Evolutionary conservation across 768 basidiomycete genomes (phyloP).

Genomic region (Mycena galopus): DNA sequence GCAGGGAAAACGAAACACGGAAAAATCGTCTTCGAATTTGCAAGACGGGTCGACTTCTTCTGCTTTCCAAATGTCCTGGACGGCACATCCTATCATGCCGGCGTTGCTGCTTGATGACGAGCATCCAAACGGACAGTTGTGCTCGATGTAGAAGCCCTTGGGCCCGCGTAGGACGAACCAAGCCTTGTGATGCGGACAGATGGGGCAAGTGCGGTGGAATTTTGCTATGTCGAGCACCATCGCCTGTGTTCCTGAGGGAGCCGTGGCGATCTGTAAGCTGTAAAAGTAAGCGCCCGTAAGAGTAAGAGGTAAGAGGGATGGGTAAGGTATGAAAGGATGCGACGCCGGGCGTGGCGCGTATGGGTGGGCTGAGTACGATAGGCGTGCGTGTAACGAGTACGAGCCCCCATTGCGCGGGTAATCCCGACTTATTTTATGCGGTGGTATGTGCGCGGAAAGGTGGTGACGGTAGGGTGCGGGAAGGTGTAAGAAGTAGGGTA

Average conservation of each 20-base stretch:
- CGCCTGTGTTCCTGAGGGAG: constrained; percentile 41
- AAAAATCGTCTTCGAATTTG: not conserved
- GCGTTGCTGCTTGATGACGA: not conserved
- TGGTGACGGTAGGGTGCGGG: not conserved
- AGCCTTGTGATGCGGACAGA: constrained; percentile 46
- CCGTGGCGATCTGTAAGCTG: constrained; percentile 35
- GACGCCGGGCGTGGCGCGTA: no score
- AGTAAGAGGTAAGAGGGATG: no score
- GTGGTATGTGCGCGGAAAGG: not conserved
- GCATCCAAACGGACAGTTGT: not conserved
- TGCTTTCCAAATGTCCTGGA: not conserved
- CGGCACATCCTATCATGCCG: not conserved
- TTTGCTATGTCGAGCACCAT: constrained; percentile 39
- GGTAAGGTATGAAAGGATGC: not conserved
- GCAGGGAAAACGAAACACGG: not conserved
- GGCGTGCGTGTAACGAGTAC: no score
- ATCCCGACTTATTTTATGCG: not conserved
- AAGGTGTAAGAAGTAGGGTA: not conserved
- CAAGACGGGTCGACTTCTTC: not conserved
- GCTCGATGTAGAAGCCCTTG: not conserved
- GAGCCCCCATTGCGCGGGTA: no score
- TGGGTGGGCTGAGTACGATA: no score
- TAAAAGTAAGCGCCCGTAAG: not conserved
- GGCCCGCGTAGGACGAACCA: not conserved
- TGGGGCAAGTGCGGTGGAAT: constrained; percentile 50